Evolutionary conservation across 345 rosid species (phyloP).

Genomic region (Euclidium syriacum): DNA sequence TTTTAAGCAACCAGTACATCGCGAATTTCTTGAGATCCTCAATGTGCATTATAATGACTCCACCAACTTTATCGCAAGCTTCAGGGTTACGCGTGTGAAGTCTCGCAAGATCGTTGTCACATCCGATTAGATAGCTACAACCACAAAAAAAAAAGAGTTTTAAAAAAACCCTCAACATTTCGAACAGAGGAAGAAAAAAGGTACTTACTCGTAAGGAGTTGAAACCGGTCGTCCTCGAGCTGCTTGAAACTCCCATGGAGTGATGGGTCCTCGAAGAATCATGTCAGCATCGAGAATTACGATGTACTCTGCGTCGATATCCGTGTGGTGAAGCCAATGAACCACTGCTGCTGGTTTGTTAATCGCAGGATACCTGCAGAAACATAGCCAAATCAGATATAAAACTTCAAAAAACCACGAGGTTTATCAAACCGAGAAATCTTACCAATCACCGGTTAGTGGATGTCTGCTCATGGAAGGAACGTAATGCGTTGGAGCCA

Average conservation of each 20-base stretch:
- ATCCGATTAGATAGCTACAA: constrained; percentile 91
- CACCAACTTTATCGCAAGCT: constrained; percentile 97
- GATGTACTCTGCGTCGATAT: constrained; percentile 80
- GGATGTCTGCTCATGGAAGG: constrained; percentile 99
- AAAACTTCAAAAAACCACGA: neutral
- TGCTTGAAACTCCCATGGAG: constrained; percentile 97
- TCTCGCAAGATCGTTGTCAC: constrained; percentile 89
- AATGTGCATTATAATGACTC: constrained; percentile 94
- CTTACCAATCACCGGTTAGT: constrained; percentile 91
- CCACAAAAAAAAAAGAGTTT: constrained; percentile 7
- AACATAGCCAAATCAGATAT: constrained; percentile 9
- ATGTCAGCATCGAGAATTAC: constrained; percentile 98
- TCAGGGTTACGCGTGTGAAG: constrained; percentile 91
- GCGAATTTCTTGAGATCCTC: constrained; percentile 90
- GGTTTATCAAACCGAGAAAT: neutral
- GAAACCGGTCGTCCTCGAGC: constrained; percentile 93
- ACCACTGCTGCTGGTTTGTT: constrained; percentile 97
- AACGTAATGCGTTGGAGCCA: constrained; percentile 95
- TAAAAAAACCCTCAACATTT: neutral
- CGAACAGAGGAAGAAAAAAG: neutral
- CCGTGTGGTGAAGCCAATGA: constrained; percentile 96
- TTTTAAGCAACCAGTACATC: constrained; percentile 88
- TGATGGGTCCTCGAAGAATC: constrained; percentile 92
- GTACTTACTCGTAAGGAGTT: constrained; percentile 91
- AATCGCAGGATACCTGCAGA: constrained; percentile 94